Conservation (phyloP, 805 yeast genomes). For the Spathaspora gorwiae region DNA sequence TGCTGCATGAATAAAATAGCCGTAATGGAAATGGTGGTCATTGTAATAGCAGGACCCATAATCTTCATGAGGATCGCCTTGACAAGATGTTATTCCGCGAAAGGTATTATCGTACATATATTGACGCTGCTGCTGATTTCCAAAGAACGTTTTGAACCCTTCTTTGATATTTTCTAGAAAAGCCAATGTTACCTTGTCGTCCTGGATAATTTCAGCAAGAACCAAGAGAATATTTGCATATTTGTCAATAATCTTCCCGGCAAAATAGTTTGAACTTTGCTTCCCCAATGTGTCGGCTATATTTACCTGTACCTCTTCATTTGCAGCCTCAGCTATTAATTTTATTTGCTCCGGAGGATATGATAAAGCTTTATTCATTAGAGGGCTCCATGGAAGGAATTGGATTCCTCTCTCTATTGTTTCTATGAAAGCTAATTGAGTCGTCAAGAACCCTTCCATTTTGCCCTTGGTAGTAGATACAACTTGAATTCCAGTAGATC, state of each 20-base stretch:
- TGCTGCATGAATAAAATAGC: constrained; percentile 79
- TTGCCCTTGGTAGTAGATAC: constrained; percentile 49
- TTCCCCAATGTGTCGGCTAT: constrained; percentile 36
- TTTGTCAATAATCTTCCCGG: constrained; percentile 54
- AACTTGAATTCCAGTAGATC: constrained; percentile 39
- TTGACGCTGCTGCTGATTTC: constrained; percentile 45
- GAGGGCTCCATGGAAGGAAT: constrained; percentile 44
- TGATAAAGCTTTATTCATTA: constrained; percentile 20
- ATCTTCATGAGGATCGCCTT: constrained; percentile 45
- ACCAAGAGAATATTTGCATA: constrained; percentile 54
- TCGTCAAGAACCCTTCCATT: constrained; percentile 44
- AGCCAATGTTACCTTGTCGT: constrained; percentile 31
- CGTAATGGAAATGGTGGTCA: constrained; percentile 87
- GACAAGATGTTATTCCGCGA: constrained; percentile 54
- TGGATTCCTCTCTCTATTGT: constrained; percentile 34
- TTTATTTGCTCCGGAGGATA: constrained; percentile 44
- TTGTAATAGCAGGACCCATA: constrained; percentile 76
- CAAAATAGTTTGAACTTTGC: constrained; percentile 42
- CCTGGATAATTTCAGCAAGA: constrained; percentile 44
- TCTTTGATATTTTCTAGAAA: constrained; percentile 34
- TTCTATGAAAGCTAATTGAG: constrained; percentile 33
- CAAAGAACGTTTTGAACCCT: constrained; percentile 39
- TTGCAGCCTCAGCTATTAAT: constrained; percentile 42
- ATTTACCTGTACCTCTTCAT: constrained; percentile 44
- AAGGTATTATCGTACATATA: constrained; percentile 52